phyloP scores from a whole-genome alignment of 768 basidiomycete genomes.

The Tylopilus sp. region DNA sequence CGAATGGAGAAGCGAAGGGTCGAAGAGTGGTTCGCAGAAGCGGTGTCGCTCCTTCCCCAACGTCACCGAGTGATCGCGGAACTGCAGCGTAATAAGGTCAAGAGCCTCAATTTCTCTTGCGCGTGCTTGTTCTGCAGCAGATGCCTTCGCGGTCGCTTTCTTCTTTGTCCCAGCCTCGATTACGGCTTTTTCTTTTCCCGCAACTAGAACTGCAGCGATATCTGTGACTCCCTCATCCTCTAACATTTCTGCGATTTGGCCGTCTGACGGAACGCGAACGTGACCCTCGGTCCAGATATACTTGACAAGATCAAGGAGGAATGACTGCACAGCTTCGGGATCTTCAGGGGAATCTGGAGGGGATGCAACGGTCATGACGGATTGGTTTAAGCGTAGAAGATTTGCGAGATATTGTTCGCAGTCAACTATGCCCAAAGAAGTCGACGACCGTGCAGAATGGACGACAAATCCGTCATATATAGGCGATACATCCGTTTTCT shows the following conservation, averaged over 20 bases:
- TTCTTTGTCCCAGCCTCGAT: conserved; percentile 85
- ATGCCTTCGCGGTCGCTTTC: conserved; percentile 65
- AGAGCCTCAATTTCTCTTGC: conserved; percentile 80
- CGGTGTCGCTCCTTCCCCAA: conserved; percentile 86
- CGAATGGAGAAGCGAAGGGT: conserved; percentile 54
- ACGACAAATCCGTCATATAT: conserved; percentile 71
- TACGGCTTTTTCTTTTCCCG: conserved; percentile 87
- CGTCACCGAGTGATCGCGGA: conserved; percentile 66
- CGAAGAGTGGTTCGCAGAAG: conserved; percentile 88
- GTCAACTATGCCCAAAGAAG: conserved; percentile 64
- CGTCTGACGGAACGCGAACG: conserved; percentile 70
- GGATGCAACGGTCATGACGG: conserved; percentile 55
- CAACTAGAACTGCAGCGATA: conserved; percentile 85
- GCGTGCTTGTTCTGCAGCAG: conserved; percentile 76
- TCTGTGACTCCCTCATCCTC: conserved; percentile 88
- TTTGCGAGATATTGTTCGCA: conserved; percentile 76
- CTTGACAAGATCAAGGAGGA: conserved; percentile 61
- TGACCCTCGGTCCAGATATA: conserved; percentile 63
- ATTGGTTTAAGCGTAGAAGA: conserved; percentile 66
- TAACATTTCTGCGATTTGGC: conserved; percentile 55
- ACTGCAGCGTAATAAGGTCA: conserved; percentile 75
- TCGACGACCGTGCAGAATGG: conserved; percentile 49
- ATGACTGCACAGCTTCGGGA: conserved; percentile 44
- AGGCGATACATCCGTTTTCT: conserved; percentile 73
- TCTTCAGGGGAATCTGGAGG: conserved; percentile 48